These are phyloP conservation scores for Pogostemon cablin DNA, from an alignment of 257 asterid species.

Conservation along the genomic window DNA sequence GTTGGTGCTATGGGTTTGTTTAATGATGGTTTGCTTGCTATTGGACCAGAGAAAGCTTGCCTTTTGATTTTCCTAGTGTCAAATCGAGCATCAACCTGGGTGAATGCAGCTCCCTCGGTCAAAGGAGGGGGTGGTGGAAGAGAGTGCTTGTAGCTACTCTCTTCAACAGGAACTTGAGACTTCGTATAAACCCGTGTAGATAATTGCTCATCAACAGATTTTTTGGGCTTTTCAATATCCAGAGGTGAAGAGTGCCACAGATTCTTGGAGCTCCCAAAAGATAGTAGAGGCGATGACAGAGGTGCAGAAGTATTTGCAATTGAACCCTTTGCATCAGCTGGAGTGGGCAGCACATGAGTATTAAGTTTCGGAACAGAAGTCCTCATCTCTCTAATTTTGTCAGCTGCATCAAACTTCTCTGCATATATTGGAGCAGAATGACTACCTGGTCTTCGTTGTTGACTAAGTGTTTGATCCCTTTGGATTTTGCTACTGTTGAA, in stretches of 20 bases:
- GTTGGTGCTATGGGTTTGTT: conserved; percentile 51
- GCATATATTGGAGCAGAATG: conserved; percentile 90
- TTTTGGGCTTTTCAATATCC: conserved; percentile 62
- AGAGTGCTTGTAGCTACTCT: conserved; percentile 48
- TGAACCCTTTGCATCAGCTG: conserved; percentile 77
- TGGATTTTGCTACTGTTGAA: conserved; percentile 48
- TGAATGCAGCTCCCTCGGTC: conserved; percentile 51
- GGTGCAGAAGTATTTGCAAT: conserved; percentile 44
- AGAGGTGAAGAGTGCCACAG: conserved; percentile 88
- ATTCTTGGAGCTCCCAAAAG: conserved; percentile 52
- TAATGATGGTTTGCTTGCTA: conserved; percentile 73
- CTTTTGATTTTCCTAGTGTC: conserved; percentile 54
- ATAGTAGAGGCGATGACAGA: conserved; percentile 38
- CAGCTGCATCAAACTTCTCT: conserved; percentile 76
- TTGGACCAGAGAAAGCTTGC: conserved; percentile 86
- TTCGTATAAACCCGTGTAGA: conserved; percentile 40
- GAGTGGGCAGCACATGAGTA: conserved; percentile 87
- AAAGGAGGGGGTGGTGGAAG: conserved; percentile 79
- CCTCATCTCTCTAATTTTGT: conserved; percentile 60
- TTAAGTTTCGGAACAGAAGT: conserved; percentile 51
- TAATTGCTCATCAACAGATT: conserved; percentile 48
- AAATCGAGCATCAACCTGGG: conserved; percentile 51
- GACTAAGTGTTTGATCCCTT: conserved; percentile 54
- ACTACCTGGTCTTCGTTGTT: conserved; percentile 55
- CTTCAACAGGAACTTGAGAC: conserved; percentile 49